A percentile compares a stretch with the other conserved stretches of the same genome.
Evolutionary conservation across 345 rosid species (phyloP).

Genomic region (Syzygium grande): DNA sequence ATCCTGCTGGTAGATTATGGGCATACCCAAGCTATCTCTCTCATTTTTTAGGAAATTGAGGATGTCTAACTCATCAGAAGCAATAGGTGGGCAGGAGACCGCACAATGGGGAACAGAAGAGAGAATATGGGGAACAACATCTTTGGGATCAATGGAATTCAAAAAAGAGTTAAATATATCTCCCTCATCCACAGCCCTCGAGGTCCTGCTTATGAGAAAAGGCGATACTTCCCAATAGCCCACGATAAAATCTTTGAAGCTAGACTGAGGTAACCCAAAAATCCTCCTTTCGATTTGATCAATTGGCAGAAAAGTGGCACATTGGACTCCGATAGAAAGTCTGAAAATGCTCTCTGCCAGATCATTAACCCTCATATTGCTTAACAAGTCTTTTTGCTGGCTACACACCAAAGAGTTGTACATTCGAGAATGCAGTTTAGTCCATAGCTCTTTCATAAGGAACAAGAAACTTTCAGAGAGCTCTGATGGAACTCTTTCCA

Average conservation of each 20-base stretch:
- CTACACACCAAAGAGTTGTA: slow-evolving; percentile 2
- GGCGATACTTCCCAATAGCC: slow-evolving; percentile 45
- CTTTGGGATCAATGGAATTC: slow-evolving; percentile 7
- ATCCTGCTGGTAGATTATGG: slow-evolving; percentile 44
- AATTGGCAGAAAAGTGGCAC: slow-evolving; percentile 2
- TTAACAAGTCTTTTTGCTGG: slow-evolving; percentile 4
- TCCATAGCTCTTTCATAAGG: slow-evolving; percentile 29
- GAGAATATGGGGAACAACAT: slow-evolving; percentile 13
- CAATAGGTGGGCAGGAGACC: slow-evolving; percentile 41
- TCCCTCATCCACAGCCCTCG: slow-evolving; percentile 7
- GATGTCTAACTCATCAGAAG: slow-evolving; percentile 47
- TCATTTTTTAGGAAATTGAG: slow-evolving; percentile 32
- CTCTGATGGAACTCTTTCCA: slow-evolving; percentile 24
- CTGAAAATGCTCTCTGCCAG: slow-evolving; percentile 51
- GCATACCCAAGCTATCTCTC: slow-evolving; percentile 37
- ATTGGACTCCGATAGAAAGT: slow-evolving; percentile 17
- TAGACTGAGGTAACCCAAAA: slow-evolving; percentile 20
- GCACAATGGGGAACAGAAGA: slow-evolving; percentile 25
- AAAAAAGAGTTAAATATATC: slow-evolving; percentile 23
- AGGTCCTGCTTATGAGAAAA: slow-evolving; percentile 13
- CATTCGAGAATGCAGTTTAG: slow-evolving; percentile 21
- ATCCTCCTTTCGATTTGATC: slow-evolving; percentile 17
- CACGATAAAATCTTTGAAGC: slow-evolving; percentile 26
- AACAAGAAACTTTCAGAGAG: slow-evolving; percentile 16
- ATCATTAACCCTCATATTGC: slow-evolving; percentile 18